Base-by-base conservation (phyloP, 768 basidiomycete species). In the Amanita exitialis region DNA sequence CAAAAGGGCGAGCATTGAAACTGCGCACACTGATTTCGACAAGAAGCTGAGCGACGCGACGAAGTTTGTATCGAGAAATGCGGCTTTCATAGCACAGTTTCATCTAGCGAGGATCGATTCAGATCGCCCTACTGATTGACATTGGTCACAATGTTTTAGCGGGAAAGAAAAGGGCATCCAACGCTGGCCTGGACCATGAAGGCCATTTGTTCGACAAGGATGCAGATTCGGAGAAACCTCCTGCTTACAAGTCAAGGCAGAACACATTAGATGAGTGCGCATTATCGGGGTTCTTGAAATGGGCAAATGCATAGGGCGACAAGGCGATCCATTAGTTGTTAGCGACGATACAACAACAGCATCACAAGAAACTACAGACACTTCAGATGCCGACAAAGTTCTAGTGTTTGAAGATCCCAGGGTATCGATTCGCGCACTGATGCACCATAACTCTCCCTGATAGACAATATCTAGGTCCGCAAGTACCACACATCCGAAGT, bases 401-500 rank as follows among this genome's bases (percentile, higher is more conserved):
- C 54, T 61, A 9, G 37, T 57, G n/a, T 57, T 63, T 37, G 56
- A 63, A 15, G 59, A 68, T 52, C 66, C 64, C 44, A 70, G 71
- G 51, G 71, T 72, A 62, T 28, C 20, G 50, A 13, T 21, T 23
- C 13, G 20, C 13, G 18, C 15, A 8, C 6, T 28, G 13, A 13
- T 49, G 1, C 28, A 15, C 20, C 35, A 6, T 37, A 38, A 3
- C 13, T 16, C 18, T 28, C 1, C 16, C 30, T 41, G 12, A 38
- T n/a, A 12, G 25, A 3, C 12, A 34, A 10, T 16, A n/a, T 25
- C 9, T 44, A 78, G 77, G 77, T 76, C 49, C 66, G 64, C 42
- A 66, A 72, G 48, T 77, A 76, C 53, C 75, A 77, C 52, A 75
- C 75, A 47, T 75, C 75, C 1, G 72, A 79, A 13, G 61, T 79